Conservation (phyloP, 805 yeast genomes). For the Candida lessepsii region DNA sequence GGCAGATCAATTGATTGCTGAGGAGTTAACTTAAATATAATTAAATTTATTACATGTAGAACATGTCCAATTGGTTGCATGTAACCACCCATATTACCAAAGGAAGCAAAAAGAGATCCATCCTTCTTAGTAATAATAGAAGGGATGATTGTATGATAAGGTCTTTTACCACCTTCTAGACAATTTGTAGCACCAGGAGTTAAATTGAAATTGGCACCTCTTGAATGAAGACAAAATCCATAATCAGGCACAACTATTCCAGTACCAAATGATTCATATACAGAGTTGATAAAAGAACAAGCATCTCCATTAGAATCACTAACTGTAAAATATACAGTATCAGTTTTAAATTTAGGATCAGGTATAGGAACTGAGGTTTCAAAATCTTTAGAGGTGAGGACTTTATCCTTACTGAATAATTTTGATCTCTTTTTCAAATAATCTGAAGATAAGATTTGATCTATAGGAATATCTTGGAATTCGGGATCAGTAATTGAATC, state of each 20-base stretch:
- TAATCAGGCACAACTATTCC: constrained; percentile 61
- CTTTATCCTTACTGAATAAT: constrained; percentile 40
- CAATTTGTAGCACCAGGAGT: constrained; percentile 56
- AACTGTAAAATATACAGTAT: constrained; percentile 68
- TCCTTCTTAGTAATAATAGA: constrained; percentile 64
- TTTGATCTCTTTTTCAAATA: constrained; percentile 52
- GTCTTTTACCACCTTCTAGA: constrained; percentile 66
- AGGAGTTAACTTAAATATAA: constrained; percentile 61
- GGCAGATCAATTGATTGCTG: constrained; percentile 78
- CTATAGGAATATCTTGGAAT: constrained; percentile 36
- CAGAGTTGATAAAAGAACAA: constrained; percentile 76
- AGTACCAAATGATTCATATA: constrained; percentile 67
- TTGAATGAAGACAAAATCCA: constrained; percentile 72
- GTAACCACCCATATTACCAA: constrained; percentile 85
- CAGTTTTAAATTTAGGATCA: constrained; percentile 57
- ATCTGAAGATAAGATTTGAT: constrained; percentile 44
- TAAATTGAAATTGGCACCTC: constrained; percentile 74
- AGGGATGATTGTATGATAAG: constrained; percentile 83
- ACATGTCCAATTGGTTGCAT: constrained; percentile 86
- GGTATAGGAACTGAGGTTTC: constrained; percentile 53
- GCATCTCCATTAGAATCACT: constrained; percentile 73
- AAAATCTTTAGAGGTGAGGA: constrained; percentile 41
- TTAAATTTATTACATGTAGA: constrained; percentile 68
- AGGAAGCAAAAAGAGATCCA: constrained; percentile 57
- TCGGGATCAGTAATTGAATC: constrained; percentile 67